Percentiles rank a stretch among this genome's conserved stretches.
Conservation (phyloP, 148 eudicot genomes). For the Beta vulgaris region DNA sequence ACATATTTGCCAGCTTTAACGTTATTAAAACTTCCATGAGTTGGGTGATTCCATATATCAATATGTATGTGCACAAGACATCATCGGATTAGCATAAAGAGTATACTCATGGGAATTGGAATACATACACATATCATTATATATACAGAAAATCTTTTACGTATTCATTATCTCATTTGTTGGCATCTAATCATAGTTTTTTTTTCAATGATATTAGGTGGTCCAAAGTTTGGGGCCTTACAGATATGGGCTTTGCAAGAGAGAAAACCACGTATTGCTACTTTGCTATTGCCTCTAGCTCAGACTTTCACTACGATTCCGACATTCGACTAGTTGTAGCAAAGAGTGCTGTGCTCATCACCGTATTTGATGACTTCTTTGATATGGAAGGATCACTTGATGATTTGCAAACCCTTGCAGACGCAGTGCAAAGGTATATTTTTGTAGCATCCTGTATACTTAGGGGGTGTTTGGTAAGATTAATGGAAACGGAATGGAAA, state of each 20-base stretch:
- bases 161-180: not conserved
- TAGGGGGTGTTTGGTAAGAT: too few relatives aligned
- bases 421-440: slow-evolving; percentile 41
- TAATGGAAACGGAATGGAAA: too few relatives aligned
- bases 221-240: slow-evolving; percentile 37
- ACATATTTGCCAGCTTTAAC: too few relatives aligned
- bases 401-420: slow-evolving; percentile 31
- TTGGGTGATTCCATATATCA: too few relatives aligned
- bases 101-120: too few relatives aligned
- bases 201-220: slow-evolving; percentile 31
- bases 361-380: slow-evolving; percentile 46
- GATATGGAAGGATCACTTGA: slow-evolving; percentile 41
- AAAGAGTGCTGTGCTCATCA: slow-evolving; percentile 36
- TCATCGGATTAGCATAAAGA: too few relatives aligned
- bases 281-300: slow-evolving; percentile 32
- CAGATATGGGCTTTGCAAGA: slow-evolving; percentile 46
- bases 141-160: too few relatives aligned
- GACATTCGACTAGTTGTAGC: slow-evolving; percentile 27
- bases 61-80: too few relatives aligned
- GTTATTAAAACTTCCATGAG: too few relatives aligned
- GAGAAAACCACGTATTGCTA: slow-evolving; percentile 43
- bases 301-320: slow-evolving; percentile 28
- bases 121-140: too few relatives aligned
- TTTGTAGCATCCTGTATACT: too few relatives aligned
- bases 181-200: not conserved